These are phyloP conservation scores for Stagonosporopsis chrysanthemi DNA, from an alignment of 2,329 filamentous ascomycete genomes.

Conservation along the genomic window DNA sequence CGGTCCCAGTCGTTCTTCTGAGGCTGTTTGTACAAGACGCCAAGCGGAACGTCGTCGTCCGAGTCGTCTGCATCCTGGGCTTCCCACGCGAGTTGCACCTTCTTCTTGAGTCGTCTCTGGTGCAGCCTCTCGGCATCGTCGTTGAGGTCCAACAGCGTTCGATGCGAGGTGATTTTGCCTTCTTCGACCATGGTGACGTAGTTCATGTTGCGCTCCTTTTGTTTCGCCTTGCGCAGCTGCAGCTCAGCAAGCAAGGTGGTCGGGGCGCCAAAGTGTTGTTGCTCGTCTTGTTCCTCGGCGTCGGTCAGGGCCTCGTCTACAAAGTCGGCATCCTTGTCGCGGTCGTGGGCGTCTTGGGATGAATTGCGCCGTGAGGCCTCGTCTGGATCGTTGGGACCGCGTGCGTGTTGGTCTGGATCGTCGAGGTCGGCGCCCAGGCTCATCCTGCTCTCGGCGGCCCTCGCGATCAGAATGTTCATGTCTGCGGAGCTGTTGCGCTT, in stretches of 20 bases:
- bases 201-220: conserved; percentile 79
- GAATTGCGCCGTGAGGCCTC: conserved; percentile 18
- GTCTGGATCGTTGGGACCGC: conserved; percentile 47
- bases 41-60: conserved; percentile 86
- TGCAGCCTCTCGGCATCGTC: conserved; percentile 86
- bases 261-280: conserved; percentile 72
- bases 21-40: conserved; percentile 71
- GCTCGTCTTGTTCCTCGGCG: conserved; percentile 55
- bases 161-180: conserved; percentile 72
- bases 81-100: conserved; percentile 91
- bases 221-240: conserved; percentile 87
- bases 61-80: conserved; percentile 59
- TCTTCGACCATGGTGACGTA: conserved; percentile 69
- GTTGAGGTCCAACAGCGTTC: conserved; percentile 88
- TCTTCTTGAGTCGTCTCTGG: conserved; percentile 74
- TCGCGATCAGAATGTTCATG: conserved; percentile 44
- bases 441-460: conserved; percentile 46
- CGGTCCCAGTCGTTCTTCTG: conserved; percentile 60
- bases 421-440: conserved; percentile 46
- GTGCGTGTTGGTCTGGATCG: conserved; percentile 39
- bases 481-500: conserved; percentile 52
- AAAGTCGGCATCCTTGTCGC: conserved; percentile 27
- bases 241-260: conserved; percentile 93
- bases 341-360: conserved; percentile 50
- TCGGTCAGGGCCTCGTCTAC: conserved; percentile 29